These are phyloP conservation scores for Darksidea phi DNA, from an alignment of 495 filamentous ascomycete genomes.

Conservation along the genomic window DNA sequence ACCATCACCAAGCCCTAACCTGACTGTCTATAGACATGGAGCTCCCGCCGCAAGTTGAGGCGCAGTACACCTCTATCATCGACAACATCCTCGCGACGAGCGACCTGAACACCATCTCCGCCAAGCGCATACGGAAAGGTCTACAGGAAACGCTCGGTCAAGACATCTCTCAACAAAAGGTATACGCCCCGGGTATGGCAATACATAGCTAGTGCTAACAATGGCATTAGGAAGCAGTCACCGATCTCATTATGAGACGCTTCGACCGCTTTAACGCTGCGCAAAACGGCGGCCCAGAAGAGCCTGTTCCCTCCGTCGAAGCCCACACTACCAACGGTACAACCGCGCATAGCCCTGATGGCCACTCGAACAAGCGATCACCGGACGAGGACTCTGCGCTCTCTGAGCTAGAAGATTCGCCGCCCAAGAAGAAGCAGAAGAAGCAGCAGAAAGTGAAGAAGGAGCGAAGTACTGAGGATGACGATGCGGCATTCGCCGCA, in stretches of 20 bases:
- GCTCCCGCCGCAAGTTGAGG: slow-evolving; percentile 33
- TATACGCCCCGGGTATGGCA: slow-evolving; percentile 40
- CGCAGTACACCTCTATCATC: slow-evolving; percentile 78
- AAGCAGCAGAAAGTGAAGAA: slow-evolving; percentile 54
- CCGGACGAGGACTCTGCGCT: slow-evolving; percentile 46
- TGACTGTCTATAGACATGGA: neutral
- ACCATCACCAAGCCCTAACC: slow-evolving; percentile 4
- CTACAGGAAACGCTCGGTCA: slow-evolving; percentile 72
- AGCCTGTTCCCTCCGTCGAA: slow-evolving; percentile 40
- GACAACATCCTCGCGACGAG: slow-evolving; percentile 81
- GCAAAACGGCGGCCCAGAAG: slow-evolving; percentile 41
- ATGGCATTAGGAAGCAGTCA: slow-evolving; percentile 66
- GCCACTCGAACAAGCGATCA: slow-evolving; percentile 40
- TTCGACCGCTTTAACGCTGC: slow-evolving; percentile 76
- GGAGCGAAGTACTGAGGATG: slow-evolving; percentile 53
- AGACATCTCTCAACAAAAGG: slow-evolving; percentile 87
- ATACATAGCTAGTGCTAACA: slow-evolving; percentile 6
- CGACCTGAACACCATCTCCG: slow-evolving; percentile 86
- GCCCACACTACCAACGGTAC: slow-evolving; percentile 52
- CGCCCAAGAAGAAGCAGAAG: slow-evolving; percentile 59
- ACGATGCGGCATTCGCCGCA: slow-evolving; percentile 81
- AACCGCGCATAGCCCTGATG: slow-evolving; percentile 16
- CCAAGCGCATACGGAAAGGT: slow-evolving; percentile 86
- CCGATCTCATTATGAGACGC: slow-evolving; percentile 78
- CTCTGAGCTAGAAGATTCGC: slow-evolving; percentile 48